Evolutionary conservation across 2,329 filamentous ascomycete genomes (phyloP).

Genomic region (Stachybotrys chartarum): DNA sequence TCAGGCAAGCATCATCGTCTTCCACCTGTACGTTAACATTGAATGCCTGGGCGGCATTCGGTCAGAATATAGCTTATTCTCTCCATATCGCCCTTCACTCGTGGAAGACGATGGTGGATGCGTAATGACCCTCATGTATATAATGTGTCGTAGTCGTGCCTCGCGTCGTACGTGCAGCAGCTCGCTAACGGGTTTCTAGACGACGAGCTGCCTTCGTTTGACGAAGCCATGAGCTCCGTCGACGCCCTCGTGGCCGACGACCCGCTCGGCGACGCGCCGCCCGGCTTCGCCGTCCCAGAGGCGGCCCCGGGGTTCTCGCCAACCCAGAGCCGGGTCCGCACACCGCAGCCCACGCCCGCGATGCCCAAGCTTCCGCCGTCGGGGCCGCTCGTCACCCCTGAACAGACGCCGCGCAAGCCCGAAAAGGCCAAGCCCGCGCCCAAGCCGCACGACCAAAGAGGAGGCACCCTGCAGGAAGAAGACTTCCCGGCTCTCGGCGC

Average conservation of each 20-base stretch:
- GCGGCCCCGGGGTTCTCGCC: constrained; percentile 4
- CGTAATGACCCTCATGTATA: constrained; percentile 41
- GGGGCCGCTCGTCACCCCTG: constrained; percentile 20
- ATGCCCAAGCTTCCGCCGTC: constrained; percentile 16
- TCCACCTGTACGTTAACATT: constrained; percentile 64
- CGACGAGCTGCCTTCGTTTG: constrained; percentile 53
- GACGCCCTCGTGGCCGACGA: constrained; percentile 63
- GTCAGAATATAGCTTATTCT: constrained; percentile 31
- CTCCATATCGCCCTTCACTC: constrained; percentile 20
- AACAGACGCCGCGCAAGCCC: constrained; percentile 22
- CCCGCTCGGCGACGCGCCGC: constrained; percentile 8
- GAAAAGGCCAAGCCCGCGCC: constrained; percentile 13
- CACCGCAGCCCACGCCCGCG: constrained; percentile 15
- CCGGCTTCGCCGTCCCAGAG: not conserved
- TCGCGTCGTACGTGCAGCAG: constrained; percentile 16
- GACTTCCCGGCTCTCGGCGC: constrained; percentile 55
- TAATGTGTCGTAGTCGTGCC: constrained; percentile 24
- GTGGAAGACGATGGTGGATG: constrained; percentile 58
- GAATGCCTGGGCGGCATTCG: constrained; percentile 10
- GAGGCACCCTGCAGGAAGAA: constrained; percentile 44
- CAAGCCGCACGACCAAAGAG: constrained; percentile 2
- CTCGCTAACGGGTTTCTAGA: constrained; percentile 47
- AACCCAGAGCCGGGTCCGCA: constrained; percentile 9
- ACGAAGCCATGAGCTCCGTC: constrained; percentile 56
- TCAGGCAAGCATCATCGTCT: constrained; percentile 66